phyloP scores from a whole-genome alignment of 805 yeast species.

The Grigorovia jiainica region DNA sequence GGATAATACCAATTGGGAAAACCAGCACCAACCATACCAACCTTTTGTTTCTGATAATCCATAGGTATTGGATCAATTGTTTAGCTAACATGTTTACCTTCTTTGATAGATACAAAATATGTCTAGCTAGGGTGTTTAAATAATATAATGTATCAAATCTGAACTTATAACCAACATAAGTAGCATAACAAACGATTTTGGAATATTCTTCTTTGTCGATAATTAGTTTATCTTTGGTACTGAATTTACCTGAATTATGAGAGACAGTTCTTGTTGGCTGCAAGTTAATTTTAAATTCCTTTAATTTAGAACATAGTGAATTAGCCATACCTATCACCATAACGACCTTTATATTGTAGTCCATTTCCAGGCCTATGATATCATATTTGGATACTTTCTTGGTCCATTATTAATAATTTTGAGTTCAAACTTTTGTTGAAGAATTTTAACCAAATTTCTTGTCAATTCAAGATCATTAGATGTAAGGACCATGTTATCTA shows the following conservation, averaged over 20 bases:
- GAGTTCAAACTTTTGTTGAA: background rate
- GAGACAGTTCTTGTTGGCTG: too few relatives aligned
- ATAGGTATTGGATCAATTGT: too few relatives aligned
- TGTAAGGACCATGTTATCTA: too few relatives aligned
- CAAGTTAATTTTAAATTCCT: too few relatives aligned
- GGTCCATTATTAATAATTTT: background rate
- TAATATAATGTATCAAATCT: constrained; percentile 8
- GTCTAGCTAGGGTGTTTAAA: constrained; percentile 6
- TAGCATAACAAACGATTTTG: constrained; percentile 4
- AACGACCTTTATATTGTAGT: background rate
- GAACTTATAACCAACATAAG: constrained; percentile 7
- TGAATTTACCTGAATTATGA: background rate
- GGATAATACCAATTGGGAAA: too few relatives aligned
- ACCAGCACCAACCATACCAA: too few relatives aligned
- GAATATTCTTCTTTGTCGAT: background rate
- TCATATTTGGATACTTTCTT: too few relatives aligned
- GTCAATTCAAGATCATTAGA: too few relatives aligned
- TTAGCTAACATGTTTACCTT: too few relatives aligned
- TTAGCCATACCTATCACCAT: constrained; percentile 7
- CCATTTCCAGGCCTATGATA: too few relatives aligned
- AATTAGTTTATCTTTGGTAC: background rate
- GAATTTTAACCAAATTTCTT: too few relatives aligned
- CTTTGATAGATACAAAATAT: background rate
- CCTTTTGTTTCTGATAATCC: too few relatives aligned
- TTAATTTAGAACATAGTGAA: constrained; percentile 1